Evolutionary conservation across 441 rosid genomes (phyloP).

Genomic region (Gossypium aridum): DNA sequence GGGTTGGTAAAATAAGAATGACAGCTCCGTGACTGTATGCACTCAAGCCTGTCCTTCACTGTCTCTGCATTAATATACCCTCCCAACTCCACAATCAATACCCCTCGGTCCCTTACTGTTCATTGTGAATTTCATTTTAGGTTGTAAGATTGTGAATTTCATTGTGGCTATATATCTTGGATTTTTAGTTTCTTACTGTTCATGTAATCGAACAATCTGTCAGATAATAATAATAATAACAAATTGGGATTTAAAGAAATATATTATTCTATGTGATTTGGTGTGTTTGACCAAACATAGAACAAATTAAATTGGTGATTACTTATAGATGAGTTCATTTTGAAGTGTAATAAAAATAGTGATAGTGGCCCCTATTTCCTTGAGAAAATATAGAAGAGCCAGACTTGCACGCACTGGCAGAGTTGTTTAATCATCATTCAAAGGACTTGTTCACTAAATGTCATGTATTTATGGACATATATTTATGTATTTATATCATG

Average conservation of each 20-base stretch:
- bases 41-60: slow-evolving; percentile 36
- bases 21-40: slow-evolving; percentile 39
- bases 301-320: background rate
- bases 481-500: background rate
- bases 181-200: no score
- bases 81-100: slow-evolving; percentile 19
- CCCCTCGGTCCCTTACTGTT: background rate
- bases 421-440: background rate
- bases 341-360: no score
- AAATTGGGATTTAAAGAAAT: background rate
- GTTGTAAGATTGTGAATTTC: no score
- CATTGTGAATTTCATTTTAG: no score
- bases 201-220: no score
- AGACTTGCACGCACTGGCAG: background rate
- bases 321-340: background rate
- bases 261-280: background rate
- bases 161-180: background rate
- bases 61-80: slow-evolving; percentile 34
- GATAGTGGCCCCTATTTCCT: background rate
- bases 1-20: slow-evolving; percentile 29
- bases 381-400: background rate
- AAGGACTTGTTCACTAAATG: background rate
- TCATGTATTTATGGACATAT: no score
- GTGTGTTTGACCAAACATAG: background rate
- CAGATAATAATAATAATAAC: no score